Evolutionary conservation across 2,329 filamentous ascomycete genomes (phyloP).

Genomic region (Aurifilum marmelostoma): DNA sequence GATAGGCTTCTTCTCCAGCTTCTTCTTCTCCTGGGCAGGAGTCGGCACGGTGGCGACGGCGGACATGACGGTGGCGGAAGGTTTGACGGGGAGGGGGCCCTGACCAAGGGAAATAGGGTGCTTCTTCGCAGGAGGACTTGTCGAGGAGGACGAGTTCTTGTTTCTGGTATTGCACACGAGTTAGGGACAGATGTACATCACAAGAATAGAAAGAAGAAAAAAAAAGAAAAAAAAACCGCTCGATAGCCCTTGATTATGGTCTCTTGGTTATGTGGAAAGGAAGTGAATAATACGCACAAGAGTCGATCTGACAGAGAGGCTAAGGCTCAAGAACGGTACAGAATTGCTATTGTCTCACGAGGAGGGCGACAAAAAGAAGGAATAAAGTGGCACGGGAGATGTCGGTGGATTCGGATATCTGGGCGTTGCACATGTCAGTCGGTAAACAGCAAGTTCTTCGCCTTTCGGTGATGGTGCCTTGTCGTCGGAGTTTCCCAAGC

Average conservation of each 20-base stretch:
- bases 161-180: neutral
- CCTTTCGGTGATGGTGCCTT: constrained; percentile 24
- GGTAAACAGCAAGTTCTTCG: constrained; percentile 15
- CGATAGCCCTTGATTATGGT: neutral
- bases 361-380: neutral
- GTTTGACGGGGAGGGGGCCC: constrained; percentile 65
- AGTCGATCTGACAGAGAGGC: neutral
- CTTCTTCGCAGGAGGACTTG: constrained; percentile 69
- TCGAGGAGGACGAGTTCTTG: constrained; percentile 30
- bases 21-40: constrained; percentile 50
- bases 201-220: too few relatives aligned
- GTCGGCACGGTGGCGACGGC: constrained; percentile 56
- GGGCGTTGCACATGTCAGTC: constrained; percentile 23
- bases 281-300: neutral
- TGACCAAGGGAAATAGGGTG: constrained; percentile 95
- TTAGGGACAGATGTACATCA: neutral
- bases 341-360: neutral
- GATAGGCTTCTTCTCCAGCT: constrained; percentile 97
- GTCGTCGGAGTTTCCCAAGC: constrained; percentile 21
- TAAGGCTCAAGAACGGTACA: neutral
- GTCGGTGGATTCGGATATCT: constrained; percentile 15
- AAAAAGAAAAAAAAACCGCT: neutral
- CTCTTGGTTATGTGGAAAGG: neutral
- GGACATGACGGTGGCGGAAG: constrained; percentile 62
- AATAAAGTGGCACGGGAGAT: neutral